Percentiles rank a stretch among this genome's conserved stretches.
These are phyloP conservation scores for Physcia stellaris DNA, from an alignment of 495 filamentous ascomycete species.

Conservation along the genomic window DNA sequence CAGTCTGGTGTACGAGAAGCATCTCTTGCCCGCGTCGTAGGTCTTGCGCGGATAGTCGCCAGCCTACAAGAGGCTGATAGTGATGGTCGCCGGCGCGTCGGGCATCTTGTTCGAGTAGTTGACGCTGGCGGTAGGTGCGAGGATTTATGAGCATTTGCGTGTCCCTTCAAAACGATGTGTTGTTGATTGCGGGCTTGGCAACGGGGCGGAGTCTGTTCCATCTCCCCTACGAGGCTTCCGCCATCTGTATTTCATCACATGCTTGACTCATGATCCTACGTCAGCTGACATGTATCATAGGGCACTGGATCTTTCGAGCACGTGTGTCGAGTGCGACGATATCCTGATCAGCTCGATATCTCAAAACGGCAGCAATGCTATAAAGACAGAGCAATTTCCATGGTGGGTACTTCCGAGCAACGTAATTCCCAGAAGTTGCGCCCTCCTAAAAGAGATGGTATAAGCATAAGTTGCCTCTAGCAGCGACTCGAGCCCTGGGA, in stretches of 20 bases:
- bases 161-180: neutral
- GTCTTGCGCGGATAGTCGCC: conserved; percentile 20
- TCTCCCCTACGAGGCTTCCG: neutral
- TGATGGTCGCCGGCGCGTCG: conserved; percentile 9
- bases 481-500: no score
- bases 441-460: no score
- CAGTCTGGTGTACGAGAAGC: conserved; percentile 79
- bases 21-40: conserved; percentile 34
- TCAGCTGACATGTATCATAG: no score
- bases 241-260: no score
- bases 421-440: no score
- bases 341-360: no score
- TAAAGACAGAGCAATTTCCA: neutral
- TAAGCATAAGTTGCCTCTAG: no score
- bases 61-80: conserved; percentile 26
- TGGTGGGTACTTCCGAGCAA: no score
- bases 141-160: conserved; percentile 33
- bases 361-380: neutral
- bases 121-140: conserved; percentile 34
- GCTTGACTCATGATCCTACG: no score
- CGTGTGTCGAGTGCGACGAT: no score
- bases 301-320: no score
- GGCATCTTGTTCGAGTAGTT: conserved; percentile 25
- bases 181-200: neutral
- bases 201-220: neutral